A percentile compares a stretch with the other conserved stretches of the same genome.
Evolutionary conservation across 768 basidiomycete species (phyloP).

Genomic region (Mycena rebaudengoi): DNA sequence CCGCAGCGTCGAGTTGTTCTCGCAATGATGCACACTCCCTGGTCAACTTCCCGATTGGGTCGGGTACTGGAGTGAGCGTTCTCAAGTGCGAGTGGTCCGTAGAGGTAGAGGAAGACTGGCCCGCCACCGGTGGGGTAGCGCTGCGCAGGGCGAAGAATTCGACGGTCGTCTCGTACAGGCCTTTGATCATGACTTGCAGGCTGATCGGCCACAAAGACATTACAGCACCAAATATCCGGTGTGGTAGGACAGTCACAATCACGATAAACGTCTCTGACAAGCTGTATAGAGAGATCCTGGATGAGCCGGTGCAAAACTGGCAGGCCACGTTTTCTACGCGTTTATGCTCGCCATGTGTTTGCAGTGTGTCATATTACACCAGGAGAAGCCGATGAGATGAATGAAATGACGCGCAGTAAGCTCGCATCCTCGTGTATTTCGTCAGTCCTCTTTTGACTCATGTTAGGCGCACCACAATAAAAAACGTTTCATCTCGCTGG

Average conservation of each 20-base stretch:
- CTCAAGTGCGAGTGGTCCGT: constrained; percentile 37
- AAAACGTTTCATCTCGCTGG: constrained; percentile 25
- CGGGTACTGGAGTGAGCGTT: constrained; percentile 48
- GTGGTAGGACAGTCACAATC: constrained; percentile 22
- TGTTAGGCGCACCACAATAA: constrained; percentile 16
- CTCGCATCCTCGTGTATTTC: constrained; percentile 25
- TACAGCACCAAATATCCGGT: constrained; percentile 38
- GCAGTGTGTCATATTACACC: constrained; percentile 21
- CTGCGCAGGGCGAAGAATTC: constrained; percentile 64
- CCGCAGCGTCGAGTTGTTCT: constrained; percentile 56
- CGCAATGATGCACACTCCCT: constrained; percentile 47
- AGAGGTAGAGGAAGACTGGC: constrained; percentile 31
- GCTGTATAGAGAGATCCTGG: constrained; percentile 11
- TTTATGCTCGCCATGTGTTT: constrained; percentile 13
- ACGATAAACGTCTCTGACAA: constrained; percentile 26
- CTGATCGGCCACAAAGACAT: constrained; percentile 27
- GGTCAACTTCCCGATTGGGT: constrained; percentile 48
- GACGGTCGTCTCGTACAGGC: constrained; percentile 63
- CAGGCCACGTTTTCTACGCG: constrained; percentile 21
- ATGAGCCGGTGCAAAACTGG: constrained; percentile 12
- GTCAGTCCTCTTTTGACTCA: constrained; percentile 21
- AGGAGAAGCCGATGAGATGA: constrained; percentile 10
- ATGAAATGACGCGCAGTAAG: constrained; percentile 15
- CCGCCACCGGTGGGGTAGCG: constrained; percentile 41
- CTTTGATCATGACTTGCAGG: constrained; percentile 45